phyloP scores from a whole-genome alignment of 2,329 filamentous ascomycete genomes.

The Penicillium crustosum region DNA sequence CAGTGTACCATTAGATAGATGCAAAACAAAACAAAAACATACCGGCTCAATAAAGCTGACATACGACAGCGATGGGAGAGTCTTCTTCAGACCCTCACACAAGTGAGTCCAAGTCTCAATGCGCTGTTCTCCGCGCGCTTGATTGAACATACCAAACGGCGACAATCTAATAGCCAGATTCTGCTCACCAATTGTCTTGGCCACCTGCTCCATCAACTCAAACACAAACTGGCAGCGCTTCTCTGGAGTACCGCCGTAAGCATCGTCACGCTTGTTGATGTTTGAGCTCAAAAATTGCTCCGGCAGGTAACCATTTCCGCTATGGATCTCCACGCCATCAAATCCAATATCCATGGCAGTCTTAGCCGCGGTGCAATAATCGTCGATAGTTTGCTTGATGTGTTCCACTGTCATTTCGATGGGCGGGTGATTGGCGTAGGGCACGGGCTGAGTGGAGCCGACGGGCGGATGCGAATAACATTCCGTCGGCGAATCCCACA shows the following conservation, averaged over 20 bases:
- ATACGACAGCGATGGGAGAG: slow-evolving; percentile 49
- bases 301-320: slow-evolving; percentile 52
- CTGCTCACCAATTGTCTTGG: slow-evolving; percentile 47
- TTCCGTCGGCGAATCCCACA: slow-evolving; percentile 49
- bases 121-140: slow-evolving; percentile 51
- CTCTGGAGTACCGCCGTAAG: slow-evolving; percentile 53
- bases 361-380: slow-evolving; percentile 48
- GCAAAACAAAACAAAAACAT: slow-evolving; percentile 4
- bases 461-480: slow-evolving; percentile 43
- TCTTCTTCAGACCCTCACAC: slow-evolving; percentile 50
- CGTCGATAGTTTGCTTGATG: slow-evolving; percentile 45
- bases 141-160: slow-evolving; percentile 55
- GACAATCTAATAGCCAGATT: slow-evolving; percentile 49
- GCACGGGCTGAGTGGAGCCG: slow-evolving; percentile 37
- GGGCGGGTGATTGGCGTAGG: slow-evolving; percentile 45
- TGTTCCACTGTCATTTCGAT: slow-evolving; percentile 49
- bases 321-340: slow-evolving; percentile 54
- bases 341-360: slow-evolving; percentile 58
- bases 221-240: slow-evolving; percentile 58
- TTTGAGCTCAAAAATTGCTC: slow-evolving; percentile 55
- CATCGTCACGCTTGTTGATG: slow-evolving; percentile 52
- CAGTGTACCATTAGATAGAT: neutral
- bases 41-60: slow-evolving; percentile 57
- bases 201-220: slow-evolving; percentile 53
- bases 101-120: slow-evolving; percentile 56